phyloP scores from a whole-genome alignment of 75 land plant genomes.

The Sequoia sempervirens region DNA sequence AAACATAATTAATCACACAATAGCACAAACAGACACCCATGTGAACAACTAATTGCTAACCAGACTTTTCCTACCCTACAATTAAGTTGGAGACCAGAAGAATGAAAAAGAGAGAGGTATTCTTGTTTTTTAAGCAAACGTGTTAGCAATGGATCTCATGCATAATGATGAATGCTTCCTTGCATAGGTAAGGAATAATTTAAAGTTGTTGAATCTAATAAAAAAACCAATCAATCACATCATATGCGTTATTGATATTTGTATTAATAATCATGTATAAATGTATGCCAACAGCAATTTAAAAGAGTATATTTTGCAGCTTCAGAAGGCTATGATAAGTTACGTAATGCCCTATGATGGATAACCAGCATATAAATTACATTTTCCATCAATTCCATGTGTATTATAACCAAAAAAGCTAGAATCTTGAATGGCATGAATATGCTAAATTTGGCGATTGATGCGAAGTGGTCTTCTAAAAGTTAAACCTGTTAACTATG shows the following conservation, averaged over 20 bases:
- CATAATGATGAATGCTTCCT: background rate
- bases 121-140: background rate
- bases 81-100: background rate
- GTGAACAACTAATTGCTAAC: background rate
- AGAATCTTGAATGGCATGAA: background rate
- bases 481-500: background rate
- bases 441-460: background rate
- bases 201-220: background rate
- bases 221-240: background rate
- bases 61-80: background rate
- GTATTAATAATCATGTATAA: background rate
- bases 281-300: background rate
- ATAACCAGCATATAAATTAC: background rate
- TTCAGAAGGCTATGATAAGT: background rate
- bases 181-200: background rate
- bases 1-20: background rate
- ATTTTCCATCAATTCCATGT: background rate
- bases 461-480: background rate
- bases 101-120: background rate
- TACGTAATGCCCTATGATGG: background rate
- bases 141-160: background rate
- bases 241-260: background rate
- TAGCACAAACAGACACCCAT: background rate
- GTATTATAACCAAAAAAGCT: background rate
- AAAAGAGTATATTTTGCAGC: background rate